Evolutionary conservation across 2,329 filamentous ascomycete species (phyloP), one percentile per base, ranked within the genome.

Genomic region (Cordyceps pruinosa): DNA sequence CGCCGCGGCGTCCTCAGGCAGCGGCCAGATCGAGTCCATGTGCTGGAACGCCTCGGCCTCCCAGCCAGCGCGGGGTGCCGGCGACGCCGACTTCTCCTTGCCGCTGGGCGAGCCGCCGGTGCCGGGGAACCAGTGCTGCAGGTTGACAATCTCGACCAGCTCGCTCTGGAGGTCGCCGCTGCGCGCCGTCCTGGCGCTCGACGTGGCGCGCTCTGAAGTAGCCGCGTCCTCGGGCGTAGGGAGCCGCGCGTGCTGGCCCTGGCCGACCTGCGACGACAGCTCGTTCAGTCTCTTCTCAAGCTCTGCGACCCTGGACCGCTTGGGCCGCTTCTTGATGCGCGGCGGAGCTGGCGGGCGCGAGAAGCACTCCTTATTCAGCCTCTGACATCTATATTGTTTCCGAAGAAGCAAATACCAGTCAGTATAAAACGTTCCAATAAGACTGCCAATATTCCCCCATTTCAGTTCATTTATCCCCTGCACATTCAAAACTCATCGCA

Each of bases 271-370:
- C 1, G 74, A 74, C 3, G 75, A 77, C 56, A 80, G 68, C 64
- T 79, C 75, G 58, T 79, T 72, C 1, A 80, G 70, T 1, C 77
- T 71, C 64, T 75, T 75, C 66, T 80, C 77, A 12, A 80, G 70
- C 65, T 79, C 77, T 19, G 77, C 73, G 41, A 80, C 77, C 47
- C 77, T 70, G 19, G 75, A 79, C 17, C 76, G 69, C 66, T 76
- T 78, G 42, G 73, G 71, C 21, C 71, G 69, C 64, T 75, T 79
- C 63, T 77, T 76, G 51, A 72, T 69, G 45, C 77, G 73, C 3
- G 77, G 74, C 51, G 77, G 75, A 15, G 77, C 77, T 47, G 77
- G 76, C 41, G 68, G 75, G 60, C 79, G 76, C 5, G 71, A 72
- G 41, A 73, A 67, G 65, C 77, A 80, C 52, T 73, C 63, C 62